phyloP scores from a whole-genome alignment of 2,329 filamentous ascomycete species.

The Monilinia vaccinii-corymbosi region DNA sequence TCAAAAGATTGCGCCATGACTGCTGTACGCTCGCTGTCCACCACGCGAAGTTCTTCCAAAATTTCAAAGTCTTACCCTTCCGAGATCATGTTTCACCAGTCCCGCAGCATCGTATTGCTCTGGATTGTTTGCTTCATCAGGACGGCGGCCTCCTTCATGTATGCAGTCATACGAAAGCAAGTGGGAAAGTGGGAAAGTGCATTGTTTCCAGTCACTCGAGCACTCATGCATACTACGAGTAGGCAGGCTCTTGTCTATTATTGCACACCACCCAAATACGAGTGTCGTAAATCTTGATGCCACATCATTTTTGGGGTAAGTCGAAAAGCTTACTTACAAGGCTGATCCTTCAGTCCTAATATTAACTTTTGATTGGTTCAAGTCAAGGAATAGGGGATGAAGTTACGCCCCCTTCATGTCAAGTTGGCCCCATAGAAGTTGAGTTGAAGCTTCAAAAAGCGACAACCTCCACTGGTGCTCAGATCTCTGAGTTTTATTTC shows the following conservation, averaged over 20 bases:
- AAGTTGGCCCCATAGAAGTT: not conserved
- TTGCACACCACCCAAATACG: not conserved
- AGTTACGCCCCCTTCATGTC: not conserved
- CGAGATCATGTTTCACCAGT: not conserved
- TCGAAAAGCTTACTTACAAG: not conserved
- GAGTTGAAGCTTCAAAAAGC: not conserved
- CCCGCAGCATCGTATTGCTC: not conserved
- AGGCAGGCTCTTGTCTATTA: not conserved
- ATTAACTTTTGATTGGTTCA: not conserved
- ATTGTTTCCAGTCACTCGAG: not conserved
- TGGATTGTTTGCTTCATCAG: not conserved
- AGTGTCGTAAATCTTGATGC: not conserved
- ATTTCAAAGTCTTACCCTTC: not conserved
- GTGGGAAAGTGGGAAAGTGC: not conserved
- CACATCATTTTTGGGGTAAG: not conserved
- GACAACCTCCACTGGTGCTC: too few relatives aligned
- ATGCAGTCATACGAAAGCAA: not conserved
- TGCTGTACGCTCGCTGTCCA: constrained; percentile 3
- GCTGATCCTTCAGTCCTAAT: not conserved
- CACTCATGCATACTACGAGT: not conserved
- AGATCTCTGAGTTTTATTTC: not conserved
- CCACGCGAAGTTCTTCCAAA: not conserved
- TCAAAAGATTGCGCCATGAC: not conserved
- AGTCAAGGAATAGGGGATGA: not conserved
- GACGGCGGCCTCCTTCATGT: too few relatives aligned